Percentiles rank a stretch among this genome's conserved stretches.
Evolutionary conservation across 495 filamentous ascomycete genomes (phyloP).

Genomic region (Aspergillus funiculosus): DNA sequence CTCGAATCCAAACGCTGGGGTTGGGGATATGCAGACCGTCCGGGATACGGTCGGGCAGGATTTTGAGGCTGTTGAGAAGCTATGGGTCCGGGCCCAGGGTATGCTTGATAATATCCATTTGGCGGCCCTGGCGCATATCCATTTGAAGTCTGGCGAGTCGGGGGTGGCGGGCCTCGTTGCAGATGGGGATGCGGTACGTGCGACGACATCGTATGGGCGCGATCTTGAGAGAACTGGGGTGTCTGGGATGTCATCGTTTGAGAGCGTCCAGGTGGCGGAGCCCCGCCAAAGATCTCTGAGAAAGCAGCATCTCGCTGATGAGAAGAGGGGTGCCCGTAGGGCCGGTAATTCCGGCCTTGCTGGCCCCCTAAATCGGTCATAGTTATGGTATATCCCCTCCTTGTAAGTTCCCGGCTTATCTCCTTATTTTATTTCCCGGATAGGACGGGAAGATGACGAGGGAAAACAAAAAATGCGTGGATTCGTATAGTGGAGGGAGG

Average conservation of each 20-base stretch:
- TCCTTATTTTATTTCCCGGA: slow-evolving; percentile 1
- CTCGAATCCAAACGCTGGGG: slow-evolving; percentile 68
- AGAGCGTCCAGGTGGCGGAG: slow-evolving; percentile 79
- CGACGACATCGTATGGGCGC: slow-evolving; percentile 85
- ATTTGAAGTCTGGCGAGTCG: slow-evolving; percentile 53
- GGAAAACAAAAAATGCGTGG: background rate
- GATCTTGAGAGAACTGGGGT: slow-evolving; percentile 51
- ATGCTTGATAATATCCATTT: slow-evolving; percentile 44
- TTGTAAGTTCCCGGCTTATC: background rate
- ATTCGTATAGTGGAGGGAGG: slow-evolving; percentile 8
- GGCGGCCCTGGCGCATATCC: slow-evolving; percentile 40
- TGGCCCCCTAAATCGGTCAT: slow-evolving; percentile 83
- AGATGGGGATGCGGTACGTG: slow-evolving; percentile 47
- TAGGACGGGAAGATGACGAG: slow-evolving; percentile 5
- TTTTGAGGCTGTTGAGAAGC: slow-evolving; percentile 50
- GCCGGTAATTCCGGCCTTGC: slow-evolving; percentile 64
- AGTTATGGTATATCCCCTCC: slow-evolving; percentile 11
- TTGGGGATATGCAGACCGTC: slow-evolving; percentile 56
- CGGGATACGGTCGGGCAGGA: slow-evolving; percentile 56
- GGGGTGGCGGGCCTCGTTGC: slow-evolving; percentile 47
- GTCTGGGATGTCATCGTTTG: slow-evolving; percentile 77
- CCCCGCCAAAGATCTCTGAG: slow-evolving; percentile 89
- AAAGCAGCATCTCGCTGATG: slow-evolving; percentile 91
- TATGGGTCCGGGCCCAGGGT: slow-evolving; percentile 48
- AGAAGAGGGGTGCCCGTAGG: slow-evolving; percentile 63